Evolutionary conservation across 768 basidiomycete genomes (phyloP).

Genomic region (Leccinellum rugosiceps): DNA sequence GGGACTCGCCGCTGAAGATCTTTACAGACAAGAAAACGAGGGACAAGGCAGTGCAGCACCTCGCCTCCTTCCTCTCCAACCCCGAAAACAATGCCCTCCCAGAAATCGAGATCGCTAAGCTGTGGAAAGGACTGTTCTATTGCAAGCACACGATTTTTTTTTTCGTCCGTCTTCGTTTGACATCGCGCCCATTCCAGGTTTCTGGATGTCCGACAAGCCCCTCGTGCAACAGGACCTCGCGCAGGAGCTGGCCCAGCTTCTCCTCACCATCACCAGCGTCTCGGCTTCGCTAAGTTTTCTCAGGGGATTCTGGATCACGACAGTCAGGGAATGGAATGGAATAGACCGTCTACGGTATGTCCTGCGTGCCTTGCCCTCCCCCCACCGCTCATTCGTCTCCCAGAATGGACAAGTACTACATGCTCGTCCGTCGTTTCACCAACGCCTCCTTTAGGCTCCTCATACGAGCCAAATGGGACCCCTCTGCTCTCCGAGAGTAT

Average conservation of each 20-base stretch:
- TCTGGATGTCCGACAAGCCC: conserved; percentile 99
- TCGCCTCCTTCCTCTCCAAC: conserved; percentile 77
- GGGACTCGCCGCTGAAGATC: background rate
- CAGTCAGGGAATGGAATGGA: conserved; percentile 89
- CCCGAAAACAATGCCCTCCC: conserved; percentile 54
- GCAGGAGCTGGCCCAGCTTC: conserved; percentile 75
- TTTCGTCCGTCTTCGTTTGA: background rate
- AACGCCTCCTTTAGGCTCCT: conserved; percentile 85
- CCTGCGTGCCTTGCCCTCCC: background rate
- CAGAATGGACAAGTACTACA: conserved; percentile 97
- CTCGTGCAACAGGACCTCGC: conserved; percentile 93
- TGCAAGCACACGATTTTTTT: conserved; percentile 47
- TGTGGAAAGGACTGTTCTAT: conserved; percentile 99
- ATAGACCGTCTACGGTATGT: conserved; percentile 85
- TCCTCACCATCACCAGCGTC: conserved; percentile 62
- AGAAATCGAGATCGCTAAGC: conserved; percentile 78
- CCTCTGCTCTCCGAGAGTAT: conserved; percentile 51
- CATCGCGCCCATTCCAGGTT: conserved; percentile 51
- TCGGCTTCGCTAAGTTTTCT: conserved; percentile 71
- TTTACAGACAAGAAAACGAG: conserved; percentile 81
- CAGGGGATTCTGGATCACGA: conserved; percentile 87
- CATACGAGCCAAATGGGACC: conserved; percentile 66
- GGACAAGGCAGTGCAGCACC: conserved; percentile 83
- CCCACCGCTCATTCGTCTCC: conserved; percentile 1
- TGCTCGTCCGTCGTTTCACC: conserved; percentile 87